A percentile compares a stretch with the other conserved stretches of the same genome.
phyloP scores from a whole-genome alignment of 2,329 filamentous ascomycete species.

The Myriosclerotinia scirpicola region DNA sequence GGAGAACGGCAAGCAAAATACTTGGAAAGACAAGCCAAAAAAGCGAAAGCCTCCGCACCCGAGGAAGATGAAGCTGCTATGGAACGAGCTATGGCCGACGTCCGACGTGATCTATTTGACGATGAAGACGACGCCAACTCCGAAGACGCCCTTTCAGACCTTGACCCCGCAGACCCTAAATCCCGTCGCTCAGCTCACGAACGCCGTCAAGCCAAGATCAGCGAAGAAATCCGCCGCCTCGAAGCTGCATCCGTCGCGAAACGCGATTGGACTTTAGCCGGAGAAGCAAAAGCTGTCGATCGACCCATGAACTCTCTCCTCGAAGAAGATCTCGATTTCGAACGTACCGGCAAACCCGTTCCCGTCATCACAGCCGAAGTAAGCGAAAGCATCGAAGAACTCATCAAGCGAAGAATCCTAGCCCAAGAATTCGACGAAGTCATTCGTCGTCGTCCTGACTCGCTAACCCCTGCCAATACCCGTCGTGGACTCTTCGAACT shows the following conservation, averaged over 20 bases:
- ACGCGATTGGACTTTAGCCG: constrained; percentile 84
- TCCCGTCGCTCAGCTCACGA: constrained; percentile 83
- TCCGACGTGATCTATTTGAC: constrained; percentile 88
- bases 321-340: constrained; percentile 93
- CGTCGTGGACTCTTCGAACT: constrained; percentile 70
- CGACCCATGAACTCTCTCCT: constrained; percentile 89
- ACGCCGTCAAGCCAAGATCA: constrained; percentile 78
- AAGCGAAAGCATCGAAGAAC: constrained; percentile 85
- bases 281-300: constrained; percentile 80
- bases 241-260: constrained; percentile 88
- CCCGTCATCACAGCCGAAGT: constrained; percentile 91
- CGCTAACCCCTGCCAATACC: constrained; percentile 58
- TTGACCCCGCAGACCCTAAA: constrained; percentile 67
- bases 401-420: constrained; percentile 92
- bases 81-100: constrained; percentile 79
- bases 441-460: constrained; percentile 74
- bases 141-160: constrained; percentile 63
- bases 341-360: constrained; percentile 90
- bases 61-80: constrained; percentile 64
- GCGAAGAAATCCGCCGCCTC: constrained; percentile 86
- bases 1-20: constrained; percentile 45
- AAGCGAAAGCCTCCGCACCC: constrained; percentile 43
- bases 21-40: constrained; percentile 43
- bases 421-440: constrained; percentile 92
- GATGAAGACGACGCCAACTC: constrained; percentile 66